Evolutionary conservation across 768 basidiomycete species (phyloP), one percentile per base, ranked within the genome.

Genomic region (Leccinum aurantiacum): DNA sequence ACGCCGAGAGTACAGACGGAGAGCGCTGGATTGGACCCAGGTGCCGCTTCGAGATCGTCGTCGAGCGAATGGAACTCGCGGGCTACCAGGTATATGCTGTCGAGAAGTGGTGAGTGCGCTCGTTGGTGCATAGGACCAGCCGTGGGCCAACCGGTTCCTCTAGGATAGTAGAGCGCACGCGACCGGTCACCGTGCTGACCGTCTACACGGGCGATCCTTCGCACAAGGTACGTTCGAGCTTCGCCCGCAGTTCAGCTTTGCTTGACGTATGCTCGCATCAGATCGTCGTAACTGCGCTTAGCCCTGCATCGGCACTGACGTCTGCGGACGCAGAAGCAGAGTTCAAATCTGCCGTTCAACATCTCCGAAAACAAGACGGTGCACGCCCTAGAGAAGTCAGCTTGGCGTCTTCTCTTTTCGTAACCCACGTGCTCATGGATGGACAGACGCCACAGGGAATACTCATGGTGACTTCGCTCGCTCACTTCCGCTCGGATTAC

Each of bases 51-150:
- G 79, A 81, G 65, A 72, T 84, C 57, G 78, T 79, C 8, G 76
- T 80, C 38, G 78, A 82, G 35, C 72, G 74, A 17, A 65, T 86
- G 50, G 75, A 84, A 49, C 67, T 75, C 53, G 61, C 77, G 19
- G 87, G 87, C 1, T 91, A 86, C 74, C 91, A 93, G 75, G 79
- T 93, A 58, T 94, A 93, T 69, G 91, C 90, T 0, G 92, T 94
- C 9, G 89, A 93, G 78, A 89, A 89, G 72, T 93, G 91, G 90
- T 85, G 63, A 67, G 59, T 74, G n/a, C 57, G 11, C 15, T 19
- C 54, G n/a, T 25, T n/a, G n/a, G 13, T 56, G 33, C 19, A 3
- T 51, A n/a, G 17, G 3, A n/a, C 31, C 52, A 8, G 29, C 31
- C 53, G 44, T 57, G 38, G 38, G 17, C 38, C 38, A n/a, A 46